phyloP scores from a whole-genome alignment of 306 rosid genomes.

The Elaeagnus macrophylla region DNA sequence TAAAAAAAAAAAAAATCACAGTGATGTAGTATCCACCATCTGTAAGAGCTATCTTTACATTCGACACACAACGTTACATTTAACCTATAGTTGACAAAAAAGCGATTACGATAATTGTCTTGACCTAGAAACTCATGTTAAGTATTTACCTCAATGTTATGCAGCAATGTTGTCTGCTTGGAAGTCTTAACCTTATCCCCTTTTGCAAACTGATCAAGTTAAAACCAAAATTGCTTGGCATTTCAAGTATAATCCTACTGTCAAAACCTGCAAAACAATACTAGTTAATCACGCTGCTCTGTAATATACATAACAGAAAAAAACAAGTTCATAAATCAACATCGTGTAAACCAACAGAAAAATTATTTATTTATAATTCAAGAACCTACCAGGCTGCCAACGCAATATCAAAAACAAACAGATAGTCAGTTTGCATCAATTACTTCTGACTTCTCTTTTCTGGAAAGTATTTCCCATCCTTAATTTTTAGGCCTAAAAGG shows the following conservation, averaged over 20 bases:
- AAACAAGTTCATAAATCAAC: constrained; percentile 4
- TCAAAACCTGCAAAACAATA: constrained; percentile 49
- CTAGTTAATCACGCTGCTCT: constrained; percentile 17
- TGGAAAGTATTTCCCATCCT: too few relatives aligned
- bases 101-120: constrained; percentile 18
- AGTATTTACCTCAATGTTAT: constrained; percentile 57
- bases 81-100: constrained; percentile 25
- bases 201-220: constrained; percentile 28
- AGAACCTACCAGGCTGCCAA: too few relatives aligned
- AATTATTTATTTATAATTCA: too few relatives aligned
- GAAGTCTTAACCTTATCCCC: constrained; percentile 32
- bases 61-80: constrained; percentile 22
- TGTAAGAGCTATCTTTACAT: constrained; percentile 31
- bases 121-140: constrained; percentile 30
- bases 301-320: constrained; percentile 15
- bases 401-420: too few relatives aligned
- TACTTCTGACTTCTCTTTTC: too few relatives aligned
- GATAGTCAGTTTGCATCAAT: too few relatives aligned
- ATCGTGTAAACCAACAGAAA: neutral
- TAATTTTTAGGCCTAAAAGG: too few relatives aligned
- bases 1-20: neutral
- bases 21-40: constrained; percentile 20
- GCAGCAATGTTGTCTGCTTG: constrained; percentile 31
- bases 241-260: constrained; percentile 21
- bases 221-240: constrained; percentile 27